Percentiles rank a stretch among this genome's conserved stretches.
Conservation (phyloP, 176 grass and related monocot genomes). For the Olyra latifolia region DNA sequence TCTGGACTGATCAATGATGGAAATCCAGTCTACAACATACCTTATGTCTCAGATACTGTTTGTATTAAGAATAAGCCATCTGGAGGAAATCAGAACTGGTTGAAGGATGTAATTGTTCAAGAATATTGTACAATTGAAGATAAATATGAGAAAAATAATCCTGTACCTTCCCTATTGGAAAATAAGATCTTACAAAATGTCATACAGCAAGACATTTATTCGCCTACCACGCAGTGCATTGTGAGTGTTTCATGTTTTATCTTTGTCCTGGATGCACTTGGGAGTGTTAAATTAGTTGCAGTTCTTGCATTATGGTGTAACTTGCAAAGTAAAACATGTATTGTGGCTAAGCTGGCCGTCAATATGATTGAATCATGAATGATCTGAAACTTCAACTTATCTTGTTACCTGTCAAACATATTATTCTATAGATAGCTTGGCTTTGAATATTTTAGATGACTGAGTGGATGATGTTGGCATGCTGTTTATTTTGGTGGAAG, state of each 20-base stretch:
- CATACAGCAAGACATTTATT: constrained; percentile 18
- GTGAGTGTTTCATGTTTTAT: constrained; percentile 19
- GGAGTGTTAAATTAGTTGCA: background rate
- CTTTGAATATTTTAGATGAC: background rate
- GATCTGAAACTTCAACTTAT: background rate
- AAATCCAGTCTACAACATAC: background rate
- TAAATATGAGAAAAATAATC: constrained; percentile 10
- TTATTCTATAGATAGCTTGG: background rate
- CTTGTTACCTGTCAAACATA: background rate
- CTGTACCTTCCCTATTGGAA: constrained; percentile 13
- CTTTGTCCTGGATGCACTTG: background rate
- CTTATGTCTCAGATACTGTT: background rate
- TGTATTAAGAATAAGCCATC: constrained; percentile 5
- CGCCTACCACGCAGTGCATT: constrained; percentile 14
- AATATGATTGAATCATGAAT: background rate
- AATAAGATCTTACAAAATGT: constrained; percentile 31
- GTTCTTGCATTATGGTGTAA: background rate
- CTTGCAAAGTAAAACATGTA: background rate
- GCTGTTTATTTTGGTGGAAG: background rate
- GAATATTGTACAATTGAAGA: constrained; percentile 29
- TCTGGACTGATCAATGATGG: constrained; percentile 23
- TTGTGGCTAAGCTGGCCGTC: background rate
- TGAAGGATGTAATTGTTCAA: constrained; percentile 18
- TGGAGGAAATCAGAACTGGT: constrained; percentile 13
- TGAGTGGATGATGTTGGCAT: background rate